A percentile compares a stretch with the other conserved stretches of the same genome.
These are phyloP conservation scores for Colletotrichum sp. DNA, from an alignment of 2,329 filamentous ascomycete species.

Conservation along the genomic window DNA sequence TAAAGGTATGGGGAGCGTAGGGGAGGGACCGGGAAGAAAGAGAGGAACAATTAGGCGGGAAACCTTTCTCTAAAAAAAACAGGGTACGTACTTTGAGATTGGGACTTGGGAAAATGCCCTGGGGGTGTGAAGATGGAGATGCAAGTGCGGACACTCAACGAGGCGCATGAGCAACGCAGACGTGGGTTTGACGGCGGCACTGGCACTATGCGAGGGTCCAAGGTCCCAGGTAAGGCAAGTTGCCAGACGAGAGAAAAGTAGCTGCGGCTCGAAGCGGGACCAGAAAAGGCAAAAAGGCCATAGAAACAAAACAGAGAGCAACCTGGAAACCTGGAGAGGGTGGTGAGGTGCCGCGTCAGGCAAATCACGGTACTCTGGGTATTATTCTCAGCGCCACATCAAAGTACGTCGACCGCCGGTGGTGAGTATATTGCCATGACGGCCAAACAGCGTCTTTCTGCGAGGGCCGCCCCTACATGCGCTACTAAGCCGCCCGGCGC, in stretches of 20 bases:
- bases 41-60: background rate
- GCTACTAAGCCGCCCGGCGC: background rate
- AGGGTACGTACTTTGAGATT: background rate
- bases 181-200: background rate
- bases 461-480: background rate
- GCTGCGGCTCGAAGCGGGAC: constrained; percentile 11
- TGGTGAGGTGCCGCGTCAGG: constrained; percentile 16
- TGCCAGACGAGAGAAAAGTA: background rate
- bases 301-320: background rate
- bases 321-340: background rate
- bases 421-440: constrained; percentile 5
- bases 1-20: background rate
- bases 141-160: background rate
- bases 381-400: background rate
- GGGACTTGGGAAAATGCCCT: background rate
- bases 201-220: background rate
- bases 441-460: background rate
- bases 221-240: background rate
- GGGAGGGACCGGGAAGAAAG: background rate
- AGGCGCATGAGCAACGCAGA: constrained; percentile 7
- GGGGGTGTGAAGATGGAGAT: background rate
- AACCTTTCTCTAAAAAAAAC: background rate
- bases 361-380: background rate
- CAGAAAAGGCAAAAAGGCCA: background rate
- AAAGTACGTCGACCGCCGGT: constrained; percentile 7